A percentile compares a stretch with the other conserved stretches of the same genome.
Evolutionary conservation across 192 early-diverging fungal genomes (phyloP).

Genomic region (Radiomyces spectabilis): DNA sequence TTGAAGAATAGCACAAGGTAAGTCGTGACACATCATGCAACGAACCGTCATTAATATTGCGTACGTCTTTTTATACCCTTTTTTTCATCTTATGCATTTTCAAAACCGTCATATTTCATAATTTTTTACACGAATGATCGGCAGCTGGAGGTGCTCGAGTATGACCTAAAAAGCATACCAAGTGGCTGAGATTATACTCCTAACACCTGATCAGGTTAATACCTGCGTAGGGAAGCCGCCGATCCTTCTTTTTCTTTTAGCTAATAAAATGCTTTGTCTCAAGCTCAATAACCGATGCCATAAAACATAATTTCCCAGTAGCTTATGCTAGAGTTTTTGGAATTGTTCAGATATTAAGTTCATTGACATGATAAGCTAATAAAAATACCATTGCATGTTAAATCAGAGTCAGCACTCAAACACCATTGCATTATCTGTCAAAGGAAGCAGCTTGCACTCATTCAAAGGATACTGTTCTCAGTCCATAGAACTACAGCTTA

Average conservation of each 20-base stretch:
- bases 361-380: too few relatives aligned
- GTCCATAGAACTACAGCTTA: too few relatives aligned
- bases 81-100: neutral
- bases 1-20: neutral
- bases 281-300: too few relatives aligned
- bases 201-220: constrained; percentile 43
- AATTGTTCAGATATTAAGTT: too few relatives aligned
- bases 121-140: constrained; percentile 14
- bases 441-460: too few relatives aligned
- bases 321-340: too few relatives aligned
- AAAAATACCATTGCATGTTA: too few relatives aligned
- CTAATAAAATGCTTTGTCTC: neutral
- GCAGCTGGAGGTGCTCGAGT: constrained; percentile 32
- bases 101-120: neutral
- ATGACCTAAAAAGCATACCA: neutral
- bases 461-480: too few relatives aligned
- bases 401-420: too few relatives aligned
- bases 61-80: neutral
- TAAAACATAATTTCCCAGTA: too few relatives aligned
- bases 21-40: neutral
- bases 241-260: neutral
- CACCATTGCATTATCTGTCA: too few relatives aligned
- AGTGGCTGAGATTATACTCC: constrained; percentile 41
- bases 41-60: neutral
- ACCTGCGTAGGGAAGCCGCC: constrained; percentile 39